Percentiles rank a stretch among this genome's conserved stretches.
Evolutionary conservation across 768 basidiomycete genomes (phyloP).

Genomic region (Holtermannia corniformis): DNA sequence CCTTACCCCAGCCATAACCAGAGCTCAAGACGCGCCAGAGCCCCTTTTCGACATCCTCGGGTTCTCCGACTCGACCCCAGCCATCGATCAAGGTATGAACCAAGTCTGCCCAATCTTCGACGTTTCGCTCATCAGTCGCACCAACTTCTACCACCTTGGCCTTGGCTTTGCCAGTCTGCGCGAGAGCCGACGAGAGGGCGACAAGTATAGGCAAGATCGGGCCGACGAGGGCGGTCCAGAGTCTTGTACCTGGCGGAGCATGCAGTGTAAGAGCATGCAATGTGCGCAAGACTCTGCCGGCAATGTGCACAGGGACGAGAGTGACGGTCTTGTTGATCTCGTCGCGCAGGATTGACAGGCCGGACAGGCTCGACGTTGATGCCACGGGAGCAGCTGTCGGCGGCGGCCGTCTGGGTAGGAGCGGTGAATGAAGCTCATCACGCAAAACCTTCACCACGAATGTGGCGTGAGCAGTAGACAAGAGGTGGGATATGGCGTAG

Average conservation of each 20-base stretch:
- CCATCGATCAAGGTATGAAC: conserved; percentile 52
- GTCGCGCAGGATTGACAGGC: conserved; percentile 49
- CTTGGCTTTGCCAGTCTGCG: conserved; percentile 44
- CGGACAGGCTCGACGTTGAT: conserved; percentile 41
- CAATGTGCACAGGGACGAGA: too few relatives aligned
- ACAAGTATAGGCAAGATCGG: conserved; percentile 63
- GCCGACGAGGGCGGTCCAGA: conserved; percentile 56
- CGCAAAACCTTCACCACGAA: conserved; percentile 7
- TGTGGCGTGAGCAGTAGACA: conserved; percentile 1
- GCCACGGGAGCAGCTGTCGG: not conserved
- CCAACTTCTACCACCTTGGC: not conserved
- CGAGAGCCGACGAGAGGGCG: conserved; percentile 52
- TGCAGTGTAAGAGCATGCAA: conserved; percentile 51
- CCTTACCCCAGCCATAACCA: conserved; percentile 36
- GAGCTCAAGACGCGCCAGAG: conserved; percentile 53
- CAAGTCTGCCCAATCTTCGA: not conserved
- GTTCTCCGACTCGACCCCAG: conserved; percentile 62
- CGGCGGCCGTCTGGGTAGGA: conserved; percentile 9
- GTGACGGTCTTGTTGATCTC: conserved; percentile 4
- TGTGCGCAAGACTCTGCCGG: conserved; percentile 48
- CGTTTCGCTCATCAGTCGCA: not conserved
- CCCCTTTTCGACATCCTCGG: conserved; percentile 49
- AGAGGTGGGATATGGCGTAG: conserved; percentile 13
- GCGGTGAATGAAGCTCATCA: conserved; percentile 9
- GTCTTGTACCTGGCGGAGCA: conserved; percentile 64